Percentiles rank a stretch among this genome's conserved stretches.
phyloP scores from a whole-genome alignment of 176 grass and related monocot species.

The Neostapfia colusana region DNA sequence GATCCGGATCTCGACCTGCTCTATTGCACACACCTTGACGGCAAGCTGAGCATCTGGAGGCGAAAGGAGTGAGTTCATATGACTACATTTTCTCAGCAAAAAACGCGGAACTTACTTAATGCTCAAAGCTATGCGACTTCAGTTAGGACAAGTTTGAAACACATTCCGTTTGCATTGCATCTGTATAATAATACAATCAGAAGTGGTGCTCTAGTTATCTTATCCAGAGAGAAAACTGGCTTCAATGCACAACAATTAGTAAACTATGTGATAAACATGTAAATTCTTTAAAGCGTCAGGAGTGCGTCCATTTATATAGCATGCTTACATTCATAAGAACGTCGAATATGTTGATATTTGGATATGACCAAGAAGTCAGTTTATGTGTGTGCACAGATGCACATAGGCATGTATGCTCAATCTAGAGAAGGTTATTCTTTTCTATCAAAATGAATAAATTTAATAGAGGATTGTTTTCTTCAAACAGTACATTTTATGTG shows the following conservation, averaged over 20 bases:
- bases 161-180: neutral
- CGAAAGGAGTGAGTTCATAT: conserved; percentile 67
- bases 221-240: neutral
- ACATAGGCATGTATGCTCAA: conserved; percentile 1
- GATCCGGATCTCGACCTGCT: conserved; percentile 73
- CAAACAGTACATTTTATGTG: neutral
- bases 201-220: conserved; percentile 9
- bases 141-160: conserved; percentile 3
- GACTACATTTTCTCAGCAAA: conserved; percentile 4
- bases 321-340: neutral
- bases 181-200: conserved; percentile 17
- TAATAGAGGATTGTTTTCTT: neutral
- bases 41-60: conserved; percentile 92
- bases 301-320: neutral
- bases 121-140: neutral
- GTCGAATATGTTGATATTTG: no score
- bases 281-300: neutral
- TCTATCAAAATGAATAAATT: neutral
- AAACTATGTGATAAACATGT: conserved; percentile 10
- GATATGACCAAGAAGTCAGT: neutral
- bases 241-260: neutral
- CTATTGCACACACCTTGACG: conserved; percentile 84
- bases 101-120: neutral
- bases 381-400: neutral
- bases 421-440: neutral